These are phyloP conservation scores for Aureobasidium zeae DNA, from an alignment of 2,329 filamentous ascomycete genomes.

Conservation along the genomic window DNA sequence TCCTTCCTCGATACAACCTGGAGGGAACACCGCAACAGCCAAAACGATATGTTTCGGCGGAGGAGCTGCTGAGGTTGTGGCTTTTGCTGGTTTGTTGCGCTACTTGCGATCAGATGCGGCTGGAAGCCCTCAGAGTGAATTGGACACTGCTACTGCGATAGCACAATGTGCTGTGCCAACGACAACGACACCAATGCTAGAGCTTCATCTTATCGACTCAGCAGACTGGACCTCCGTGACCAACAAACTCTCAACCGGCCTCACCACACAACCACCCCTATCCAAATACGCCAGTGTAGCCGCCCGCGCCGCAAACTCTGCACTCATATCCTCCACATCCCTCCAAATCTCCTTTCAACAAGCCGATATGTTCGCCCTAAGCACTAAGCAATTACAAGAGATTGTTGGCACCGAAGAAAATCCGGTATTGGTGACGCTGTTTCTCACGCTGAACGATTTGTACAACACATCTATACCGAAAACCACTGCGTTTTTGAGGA, in stretches of 20 bases:
- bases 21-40: too few species aligned
- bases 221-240: slow-evolving; percentile 7
- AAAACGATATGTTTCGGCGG: slow-evolving; percentile 9
- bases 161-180: neutral
- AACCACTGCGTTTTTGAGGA: slow-evolving; percentile 1
- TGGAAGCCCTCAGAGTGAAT: neutral
- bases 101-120: neutral
- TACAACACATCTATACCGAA: slow-evolving; percentile 7
- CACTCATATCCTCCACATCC: neutral
- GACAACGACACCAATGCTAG: neutral
- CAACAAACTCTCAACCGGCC: neutral
- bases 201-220: slow-evolving; percentile 2
- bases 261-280: slow-evolving; percentile 1
- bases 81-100: slow-evolving; percentile 9
- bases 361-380: neutral
- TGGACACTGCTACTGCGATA: neutral
- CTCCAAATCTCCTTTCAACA: neutral
- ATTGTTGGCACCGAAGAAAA: neutral
- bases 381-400: neutral
- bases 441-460: neutral
- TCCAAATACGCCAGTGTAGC: slow-evolving; percentile 11
- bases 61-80: slow-evolving; percentile 8
- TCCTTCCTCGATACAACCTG: too few species aligned
- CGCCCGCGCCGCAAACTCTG: slow-evolving; percentile 1
- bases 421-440: slow-evolving; percentile 1